Evolutionary conservation across 164 flowering plant genomes (phyloP).

Genomic region (Chimonanthus salicifolius): DNA sequence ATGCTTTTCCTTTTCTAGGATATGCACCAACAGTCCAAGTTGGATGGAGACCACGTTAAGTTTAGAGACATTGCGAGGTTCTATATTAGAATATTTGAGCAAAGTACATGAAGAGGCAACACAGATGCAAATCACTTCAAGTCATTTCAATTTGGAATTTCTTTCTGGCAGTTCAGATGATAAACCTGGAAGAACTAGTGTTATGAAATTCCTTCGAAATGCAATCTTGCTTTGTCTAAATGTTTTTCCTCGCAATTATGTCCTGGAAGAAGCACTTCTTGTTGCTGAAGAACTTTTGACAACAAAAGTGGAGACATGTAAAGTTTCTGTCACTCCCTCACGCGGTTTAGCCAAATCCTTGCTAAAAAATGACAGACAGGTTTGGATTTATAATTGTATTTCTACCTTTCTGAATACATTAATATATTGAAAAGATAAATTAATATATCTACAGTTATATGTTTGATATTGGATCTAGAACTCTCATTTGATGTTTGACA

Average conservation of each 20-base stretch:
- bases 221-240: constrained; percentile 61
- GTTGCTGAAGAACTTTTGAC: constrained; percentile 69
- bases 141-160: constrained; percentile 26
- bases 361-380: constrained; percentile 88
- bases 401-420: not conserved
- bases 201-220: constrained; percentile 85
- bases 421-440: not conserved
- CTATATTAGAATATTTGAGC: constrained; percentile 38
- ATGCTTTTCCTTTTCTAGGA: constrained; percentile 28
- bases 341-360: constrained; percentile 78
- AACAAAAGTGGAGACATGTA: constrained; percentile 34
- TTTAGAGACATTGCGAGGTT: constrained; percentile 49
- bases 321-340: constrained; percentile 48
- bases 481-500: too few species aligned
- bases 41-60: constrained; percentile 63
- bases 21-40: constrained; percentile 67
- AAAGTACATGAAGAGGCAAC: constrained; percentile 31
- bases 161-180: constrained; percentile 33
- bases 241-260: constrained; percentile 69
- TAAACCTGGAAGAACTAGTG: constrained; percentile 32
- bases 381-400: constrained; percentile 14
- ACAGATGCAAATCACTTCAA: constrained; percentile 14
- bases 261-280: constrained; percentile 78
- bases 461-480: too few species aligned
- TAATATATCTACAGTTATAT: too few species aligned